Conservation (phyloP, 768 basidiomycete species). For the Lenzites betulinus region DNA sequence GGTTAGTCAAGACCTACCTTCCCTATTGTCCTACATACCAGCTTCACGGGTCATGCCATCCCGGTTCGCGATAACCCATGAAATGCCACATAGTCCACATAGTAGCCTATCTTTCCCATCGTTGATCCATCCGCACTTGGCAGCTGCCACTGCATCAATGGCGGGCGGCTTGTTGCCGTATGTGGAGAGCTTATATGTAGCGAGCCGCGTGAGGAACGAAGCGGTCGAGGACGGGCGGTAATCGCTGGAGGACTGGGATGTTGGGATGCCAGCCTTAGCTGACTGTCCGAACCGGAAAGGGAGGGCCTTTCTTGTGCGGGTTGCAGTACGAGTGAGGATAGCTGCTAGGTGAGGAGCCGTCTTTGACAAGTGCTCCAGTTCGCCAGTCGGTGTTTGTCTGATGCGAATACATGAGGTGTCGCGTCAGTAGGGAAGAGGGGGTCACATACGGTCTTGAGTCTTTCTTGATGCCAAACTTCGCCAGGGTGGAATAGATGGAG, state of each 20-base stretch:
- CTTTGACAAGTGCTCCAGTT: slow-evolving; percentile 46
- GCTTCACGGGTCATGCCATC: slow-evolving; percentile 77
- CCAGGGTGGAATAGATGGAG: slow-evolving; percentile 75
- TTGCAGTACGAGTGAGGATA: slow-evolving; percentile 67
- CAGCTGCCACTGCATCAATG: slow-evolving; percentile 78
- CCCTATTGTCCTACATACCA: slow-evolving; percentile 50
- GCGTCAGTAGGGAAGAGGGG: background rate
- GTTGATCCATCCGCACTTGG: slow-evolving; percentile 83
- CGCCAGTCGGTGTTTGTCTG: slow-evolving; percentile 24
- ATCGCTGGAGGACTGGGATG: slow-evolving; percentile 47
- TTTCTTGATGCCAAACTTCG: slow-evolving; percentile 74
- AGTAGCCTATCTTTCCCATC: slow-evolving; percentile 79
- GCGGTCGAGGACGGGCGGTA: slow-evolving; percentile 79
- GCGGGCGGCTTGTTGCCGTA: slow-evolving; percentile 76
- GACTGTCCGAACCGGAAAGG: slow-evolving; percentile 44
- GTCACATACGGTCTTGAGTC: slow-evolving; percentile 39
- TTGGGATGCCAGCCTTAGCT: slow-evolving; percentile 32
- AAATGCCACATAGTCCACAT: slow-evolving; percentile 68
- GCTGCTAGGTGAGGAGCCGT: slow-evolving; percentile 70
- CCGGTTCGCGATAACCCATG: slow-evolving; percentile 72
- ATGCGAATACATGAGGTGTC: background rate
- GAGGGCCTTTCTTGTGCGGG: slow-evolving; percentile 52
- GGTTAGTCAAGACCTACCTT: slow-evolving; percentile 35
- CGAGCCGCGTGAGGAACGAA: slow-evolving; percentile 72
- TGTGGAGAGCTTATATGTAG: slow-evolving; percentile 77